Evolutionary conservation across 2,329 filamentous ascomycete species (phyloP).

Genomic region (Microdochium paspali): DNA sequence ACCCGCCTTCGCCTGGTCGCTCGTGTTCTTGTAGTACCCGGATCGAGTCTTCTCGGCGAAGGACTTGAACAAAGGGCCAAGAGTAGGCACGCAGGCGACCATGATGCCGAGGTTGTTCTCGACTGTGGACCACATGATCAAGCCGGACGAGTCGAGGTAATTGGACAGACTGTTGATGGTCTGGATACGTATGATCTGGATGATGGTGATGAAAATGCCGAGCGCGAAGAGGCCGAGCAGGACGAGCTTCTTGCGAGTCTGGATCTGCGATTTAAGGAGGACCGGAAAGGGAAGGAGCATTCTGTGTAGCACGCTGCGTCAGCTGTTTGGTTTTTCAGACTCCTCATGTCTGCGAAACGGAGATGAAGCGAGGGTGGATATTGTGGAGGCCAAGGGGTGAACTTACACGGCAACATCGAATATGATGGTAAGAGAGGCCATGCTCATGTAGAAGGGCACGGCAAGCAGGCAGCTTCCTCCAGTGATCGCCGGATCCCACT

Average conservation of each 20-base stretch:
- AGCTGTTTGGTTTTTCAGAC: neutral
- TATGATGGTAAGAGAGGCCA: conserved; percentile 28
- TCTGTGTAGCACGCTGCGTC: conserved; percentile 11
- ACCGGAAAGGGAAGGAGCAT: conserved; percentile 31
- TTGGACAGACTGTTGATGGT: conserved; percentile 33
- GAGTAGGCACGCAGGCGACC: conserved; percentile 29
- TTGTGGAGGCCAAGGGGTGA: too few relatives aligned
- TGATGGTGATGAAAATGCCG: conserved; percentile 39
- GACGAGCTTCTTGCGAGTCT: conserved; percentile 28
- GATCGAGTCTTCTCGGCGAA: conserved; percentile 17
- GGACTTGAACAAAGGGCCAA: conserved; percentile 29
- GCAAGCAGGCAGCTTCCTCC: conserved; percentile 25
- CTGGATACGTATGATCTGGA: conserved; percentile 40
- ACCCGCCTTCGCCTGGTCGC: conserved; percentile 1
- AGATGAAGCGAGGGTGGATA: too few relatives aligned
- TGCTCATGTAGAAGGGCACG: conserved; percentile 31
- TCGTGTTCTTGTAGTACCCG: conserved; percentile 1
- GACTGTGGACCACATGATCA: conserved; percentile 35
- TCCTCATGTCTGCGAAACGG: too few relatives aligned
- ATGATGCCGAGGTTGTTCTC: conserved; percentile 34
- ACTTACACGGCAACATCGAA: conserved; percentile 31
- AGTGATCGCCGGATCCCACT: conserved; percentile 29
- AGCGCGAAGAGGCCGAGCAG: conserved; percentile 33
- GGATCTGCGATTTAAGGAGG: conserved; percentile 24
- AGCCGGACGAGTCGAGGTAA: conserved; percentile 30